phyloP scores from a whole-genome alignment of 116 monocot species.

The Zostera marina region DNA sequence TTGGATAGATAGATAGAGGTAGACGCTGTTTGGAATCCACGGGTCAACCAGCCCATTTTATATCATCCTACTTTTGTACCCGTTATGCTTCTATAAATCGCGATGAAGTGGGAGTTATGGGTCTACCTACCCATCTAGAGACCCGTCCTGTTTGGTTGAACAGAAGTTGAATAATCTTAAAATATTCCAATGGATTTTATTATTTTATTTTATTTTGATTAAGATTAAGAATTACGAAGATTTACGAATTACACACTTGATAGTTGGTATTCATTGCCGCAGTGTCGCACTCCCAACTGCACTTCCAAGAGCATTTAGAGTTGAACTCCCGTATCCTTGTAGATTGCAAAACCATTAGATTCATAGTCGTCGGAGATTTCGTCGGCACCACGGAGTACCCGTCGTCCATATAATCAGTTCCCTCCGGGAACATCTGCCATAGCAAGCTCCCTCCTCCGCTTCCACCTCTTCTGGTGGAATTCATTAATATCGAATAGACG shows the following conservation, averaged over 20 bases:
- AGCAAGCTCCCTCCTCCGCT: conserved; percentile 62
- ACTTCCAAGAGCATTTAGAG: conserved; percentile 17
- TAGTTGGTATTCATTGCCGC: no score
- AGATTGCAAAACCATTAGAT: conserved; percentile 36
- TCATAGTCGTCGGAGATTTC: conserved; percentile 22
- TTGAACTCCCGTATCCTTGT: conserved; percentile 20
- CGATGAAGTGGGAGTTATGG: no score
- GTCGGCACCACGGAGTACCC: conserved; percentile 62
- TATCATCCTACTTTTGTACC: no score
- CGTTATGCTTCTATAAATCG: no score
- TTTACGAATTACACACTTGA: neutral
- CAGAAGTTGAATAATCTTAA: no score
- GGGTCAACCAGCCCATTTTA: no score
- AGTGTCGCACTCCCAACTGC: conserved; percentile 14
- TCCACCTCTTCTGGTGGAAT: conserved; percentile 33
- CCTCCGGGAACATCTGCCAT: conserved; percentile 92
- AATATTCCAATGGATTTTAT: no score
- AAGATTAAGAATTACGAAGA: neutral
- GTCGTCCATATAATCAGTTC: conserved; percentile 82
- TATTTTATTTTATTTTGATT: no score
- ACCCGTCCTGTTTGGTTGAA: no score
- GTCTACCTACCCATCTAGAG: no score
- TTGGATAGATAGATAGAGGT: no score
- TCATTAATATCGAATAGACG: conserved; percentile 37
- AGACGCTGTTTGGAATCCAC: no score